Percentiles rank a stretch among this genome's conserved stretches.
These are phyloP conservation scores for Diplocarpon rosae DNA, from an alignment of 2,329 filamentous ascomycete species.

Conservation along the genomic window DNA sequence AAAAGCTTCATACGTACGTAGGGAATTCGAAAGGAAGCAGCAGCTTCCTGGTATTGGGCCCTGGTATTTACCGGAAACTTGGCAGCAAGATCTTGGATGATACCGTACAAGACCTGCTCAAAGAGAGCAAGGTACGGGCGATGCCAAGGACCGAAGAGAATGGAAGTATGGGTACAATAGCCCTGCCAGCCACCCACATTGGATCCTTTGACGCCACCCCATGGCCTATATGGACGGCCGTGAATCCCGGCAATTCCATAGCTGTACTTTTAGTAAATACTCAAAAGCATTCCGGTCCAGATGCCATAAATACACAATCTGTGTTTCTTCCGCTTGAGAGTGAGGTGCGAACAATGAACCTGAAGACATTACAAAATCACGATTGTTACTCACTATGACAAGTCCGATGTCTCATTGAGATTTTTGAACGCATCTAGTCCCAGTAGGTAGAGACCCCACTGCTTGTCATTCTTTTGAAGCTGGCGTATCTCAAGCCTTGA, in stretches of 20 bases:
- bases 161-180: conserved; percentile 68
- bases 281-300: too few species aligned
- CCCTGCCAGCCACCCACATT: conserved; percentile 16
- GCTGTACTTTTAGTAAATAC: too few species aligned
- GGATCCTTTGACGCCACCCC: conserved; percentile 41
- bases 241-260: conserved; percentile 42
- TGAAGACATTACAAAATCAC: conserved; percentile 36
- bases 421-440: conserved; percentile 60
- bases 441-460: conserved; percentile 50
- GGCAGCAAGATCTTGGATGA: conserved; percentile 37
- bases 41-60: conserved; percentile 35
- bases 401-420: conserved; percentile 49
- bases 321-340: too few species aligned
- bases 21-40: conserved; percentile 32
- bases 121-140: conserved; percentile 62
- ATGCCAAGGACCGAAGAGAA: conserved; percentile 75
- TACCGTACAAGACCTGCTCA: conserved; percentile 35
- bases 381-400: conserved; percentile 66
- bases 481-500: too few species aligned
- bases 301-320: too few species aligned
- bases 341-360: too few species aligned
- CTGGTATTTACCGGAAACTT: conserved; percentile 36
- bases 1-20: conserved; percentile 19
- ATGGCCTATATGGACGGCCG: conserved; percentile 54
- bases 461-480: too few species aligned